These are phyloP conservation scores for Aureobasidium sp. DNA, from an alignment of 2,329 filamentous ascomycete species.

Conservation along the genomic window DNA sequence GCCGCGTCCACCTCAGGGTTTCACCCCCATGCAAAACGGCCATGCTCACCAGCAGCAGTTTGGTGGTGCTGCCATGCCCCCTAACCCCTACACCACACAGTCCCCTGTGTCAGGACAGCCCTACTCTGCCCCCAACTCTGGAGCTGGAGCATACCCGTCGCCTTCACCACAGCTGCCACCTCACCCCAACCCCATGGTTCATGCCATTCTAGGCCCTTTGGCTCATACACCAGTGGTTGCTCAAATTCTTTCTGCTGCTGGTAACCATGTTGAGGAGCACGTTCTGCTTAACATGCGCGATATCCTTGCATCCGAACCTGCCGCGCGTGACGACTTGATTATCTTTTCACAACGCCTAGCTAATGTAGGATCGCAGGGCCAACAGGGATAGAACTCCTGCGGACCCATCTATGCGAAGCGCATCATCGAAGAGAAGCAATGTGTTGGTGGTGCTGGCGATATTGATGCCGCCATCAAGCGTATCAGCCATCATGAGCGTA, in stretches of 20 bases:
- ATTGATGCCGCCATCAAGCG: not conserved
- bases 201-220: slow-evolving; percentile 36
- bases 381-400: slow-evolving; percentile 6
- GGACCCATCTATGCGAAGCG: not conserved
- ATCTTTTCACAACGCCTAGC: slow-evolving; percentile 7
- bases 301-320: slow-evolving; percentile 60
- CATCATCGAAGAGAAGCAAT: not conserved
- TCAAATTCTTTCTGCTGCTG: slow-evolving; percentile 30
- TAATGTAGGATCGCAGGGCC: not conserved
- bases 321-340: slow-evolving; percentile 44
- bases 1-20: slow-evolving; percentile 28
- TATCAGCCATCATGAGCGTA: not conserved
- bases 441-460: not conserved
- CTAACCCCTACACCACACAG: slow-evolving; percentile 34
- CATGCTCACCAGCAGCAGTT: slow-evolving; percentile 16
- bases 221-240: slow-evolving; percentile 37
- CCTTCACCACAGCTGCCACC: slow-evolving; percentile 15
- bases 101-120: slow-evolving; percentile 25
- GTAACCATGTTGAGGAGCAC: slow-evolving; percentile 33
- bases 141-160: slow-evolving; percentile 18
- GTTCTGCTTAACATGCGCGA: slow-evolving; percentile 69
- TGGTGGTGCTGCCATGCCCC: slow-evolving; percentile 29
- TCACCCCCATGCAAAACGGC: slow-evolving; percentile 18
- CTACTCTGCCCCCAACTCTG: slow-evolving; percentile 29
- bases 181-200: slow-evolving; percentile 31